Evolutionary conservation across 2,329 filamentous ascomycete genomes (phyloP).

Genomic region (Nigrospora sphaerica): DNA sequence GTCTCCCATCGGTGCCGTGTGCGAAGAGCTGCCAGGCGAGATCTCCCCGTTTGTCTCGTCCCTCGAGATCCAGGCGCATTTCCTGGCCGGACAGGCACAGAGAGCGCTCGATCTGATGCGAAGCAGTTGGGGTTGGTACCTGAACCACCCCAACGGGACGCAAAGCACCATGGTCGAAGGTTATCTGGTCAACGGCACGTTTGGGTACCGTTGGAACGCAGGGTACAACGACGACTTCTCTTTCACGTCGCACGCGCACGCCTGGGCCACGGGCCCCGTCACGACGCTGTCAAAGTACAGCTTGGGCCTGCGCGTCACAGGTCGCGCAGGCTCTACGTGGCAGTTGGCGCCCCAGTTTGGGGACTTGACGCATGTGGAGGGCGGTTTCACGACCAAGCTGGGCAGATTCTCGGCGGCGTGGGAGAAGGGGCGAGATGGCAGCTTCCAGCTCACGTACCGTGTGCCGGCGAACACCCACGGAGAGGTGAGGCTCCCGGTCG

Average conservation of each 20-base stretch:
- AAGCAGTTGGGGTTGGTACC: constrained; percentile 53
- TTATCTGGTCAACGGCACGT: constrained; percentile 47
- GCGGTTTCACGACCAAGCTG: constrained; percentile 29
- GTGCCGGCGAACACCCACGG: constrained; percentile 17
- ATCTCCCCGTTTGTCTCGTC: constrained; percentile 51
- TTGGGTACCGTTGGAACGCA: constrained; percentile 44
- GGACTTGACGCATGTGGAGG: constrained; percentile 28
- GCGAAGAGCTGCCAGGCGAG: constrained; percentile 50
- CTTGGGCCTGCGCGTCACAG: constrained; percentile 32
- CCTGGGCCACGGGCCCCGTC: constrained; percentile 41
- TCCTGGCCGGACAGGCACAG: constrained; percentile 35
- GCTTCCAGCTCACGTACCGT: constrained; percentile 14
- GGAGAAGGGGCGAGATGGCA: constrained; percentile 7
- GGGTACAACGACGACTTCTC: constrained; percentile 43
- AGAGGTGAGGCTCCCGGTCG: constrained; percentile 15
- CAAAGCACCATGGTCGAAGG: constrained; percentile 53
- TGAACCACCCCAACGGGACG: constrained; percentile 49
- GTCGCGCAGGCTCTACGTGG: constrained; percentile 27
- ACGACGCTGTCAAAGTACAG: constrained; percentile 35
- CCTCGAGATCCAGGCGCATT: constrained; percentile 52
- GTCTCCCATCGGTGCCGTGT: constrained; percentile 46
- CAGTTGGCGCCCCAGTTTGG: constrained; percentile 30
- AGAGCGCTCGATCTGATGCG: constrained; percentile 51
- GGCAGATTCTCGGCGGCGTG: constrained; percentile 29
- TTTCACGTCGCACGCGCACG: constrained; percentile 42